Base-by-base conservation (phyloP, 2,329 filamentous ascomycete genomes). In the Trichoderma koningii region DNA sequence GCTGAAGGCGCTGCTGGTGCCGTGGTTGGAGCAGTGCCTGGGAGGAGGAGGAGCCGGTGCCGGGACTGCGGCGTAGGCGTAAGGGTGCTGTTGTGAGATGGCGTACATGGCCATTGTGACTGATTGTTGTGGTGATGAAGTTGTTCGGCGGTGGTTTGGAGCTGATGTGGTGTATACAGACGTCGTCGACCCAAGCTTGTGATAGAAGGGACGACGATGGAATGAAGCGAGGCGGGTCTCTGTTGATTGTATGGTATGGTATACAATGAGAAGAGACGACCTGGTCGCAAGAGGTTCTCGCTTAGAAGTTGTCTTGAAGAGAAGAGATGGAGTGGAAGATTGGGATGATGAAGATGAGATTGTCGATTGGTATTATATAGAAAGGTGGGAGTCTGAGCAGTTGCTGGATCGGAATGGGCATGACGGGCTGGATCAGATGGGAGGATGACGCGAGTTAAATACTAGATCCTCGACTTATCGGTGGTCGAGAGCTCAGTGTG, bases 1-100 rank as follows among this genome's bases (percentile, higher is more conserved):
- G 80, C 92, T 96, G 83, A 96, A 97, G 71, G 94, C 94, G 80
- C 92, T 97, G 81, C 92, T 97, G 68, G 91, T 96, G 76, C 89
- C 89, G 75, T 92, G 88, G 69, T 81, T 84, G 47, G 87, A 83
- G 72, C 89, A 89, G 74, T 92, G 89, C 76, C 89, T 87, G 59
- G 88, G 83, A 63, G 81, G 72, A n/a, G 69, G 63, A 23, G 63
- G 63, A 42, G 63, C 63, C 51, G 56, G 61, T 23, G 68, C 65
- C n/a, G 68, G 51, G 30, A 66, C 64, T 55, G 71, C 68, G 63
- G 71, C 69, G 69, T 76, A 76, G 70, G 69, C 70, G 70, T 75
- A 76, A 63, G 72, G 69, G 47, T 71, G 71, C 71, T 71, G 71
- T 72, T 76, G 75, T 69, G 74, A 70, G 71, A 76, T 75, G 67